Evolutionary conservation across 768 basidiomycete species (phyloP).

Genomic region (Suillus plorans): DNA sequence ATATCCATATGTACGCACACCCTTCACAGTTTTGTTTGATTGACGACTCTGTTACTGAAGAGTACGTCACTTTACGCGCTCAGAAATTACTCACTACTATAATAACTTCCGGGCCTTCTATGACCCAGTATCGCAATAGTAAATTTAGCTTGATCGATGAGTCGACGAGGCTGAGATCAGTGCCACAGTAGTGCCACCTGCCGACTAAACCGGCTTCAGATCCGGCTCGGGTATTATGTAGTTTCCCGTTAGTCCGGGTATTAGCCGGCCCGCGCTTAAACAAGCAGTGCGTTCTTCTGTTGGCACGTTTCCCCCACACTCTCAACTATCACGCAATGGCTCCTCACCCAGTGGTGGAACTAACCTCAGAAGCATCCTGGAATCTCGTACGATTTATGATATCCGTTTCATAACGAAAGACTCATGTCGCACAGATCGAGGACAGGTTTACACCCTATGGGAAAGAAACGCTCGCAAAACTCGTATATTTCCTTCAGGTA

Average conservation of each 20-base stretch:
- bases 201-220: constrained; percentile 9
- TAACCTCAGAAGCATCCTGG: constrained; percentile 86
- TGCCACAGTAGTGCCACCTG: neutral
- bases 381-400: constrained; percentile 58
- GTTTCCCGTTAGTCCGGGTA: neutral
- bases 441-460: constrained; percentile 91
- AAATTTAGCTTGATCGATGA: neutral
- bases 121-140: neutral
- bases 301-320: neutral
- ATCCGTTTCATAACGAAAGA: neutral
- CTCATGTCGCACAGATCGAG: constrained; percentile 57
- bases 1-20: constrained; percentile 30
- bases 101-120: constrained; percentile 15
- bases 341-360: constrained; percentile 69
- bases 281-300: neutral
- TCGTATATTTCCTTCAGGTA: constrained; percentile 85
- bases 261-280: neutral
- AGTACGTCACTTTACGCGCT: constrained; percentile 20
- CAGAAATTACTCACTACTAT: constrained; percentile 23
- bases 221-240: constrained; percentile 3
- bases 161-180: neutral
- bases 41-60: constrained; percentile 12
- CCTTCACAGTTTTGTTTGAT: constrained; percentile 8
- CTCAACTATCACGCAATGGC: constrained; percentile 39
- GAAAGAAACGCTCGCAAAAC: constrained; percentile 80